Evolutionary conservation across 1,139 yeast species (phyloP), one percentile per base, ranked within the genome.

Genomic region (Diutina catenulata): DNA sequence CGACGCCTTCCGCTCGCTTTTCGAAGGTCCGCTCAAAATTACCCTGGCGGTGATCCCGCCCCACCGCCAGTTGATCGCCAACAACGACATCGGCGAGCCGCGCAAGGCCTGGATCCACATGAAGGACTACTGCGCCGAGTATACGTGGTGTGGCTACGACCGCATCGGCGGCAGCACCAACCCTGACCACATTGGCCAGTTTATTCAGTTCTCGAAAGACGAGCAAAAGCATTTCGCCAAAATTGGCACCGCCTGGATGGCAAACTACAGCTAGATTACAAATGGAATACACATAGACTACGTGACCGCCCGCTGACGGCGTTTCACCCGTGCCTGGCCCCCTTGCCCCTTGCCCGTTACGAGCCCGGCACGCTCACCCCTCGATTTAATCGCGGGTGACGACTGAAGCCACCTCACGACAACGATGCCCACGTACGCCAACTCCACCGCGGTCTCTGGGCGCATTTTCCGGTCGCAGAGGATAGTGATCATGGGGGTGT

Each of bases 121-220:
- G 52, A 42, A 55, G 13, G 51, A 49, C 14, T 61, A 60, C 42
- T 62, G 68, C 43, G 43, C 49, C 37, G 60, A 60, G 4, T 62
- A 62, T 41, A 56, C 60, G 5, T 62, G 68, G 68, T 62, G 68
- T 47, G 66, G 57, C 2, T 60, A 59, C 41, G 57, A 62, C 13
- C 51, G 54, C 37, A 52, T 60, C 22, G 68, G 65, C 3, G 56
- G 56, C 4, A 31, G 35, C 21, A 26, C 20, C 6, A 31, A 31
- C 9, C 35, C 35, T 7, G 35, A 31, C 14, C 35, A 31, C 25
- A 24, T 21, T 6, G 35, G 35, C n/a, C 10, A 14, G 18, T 5
- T 31, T 6, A 21, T 31, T 19, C n/a, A n/a, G 4, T 31, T 31
- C 8, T 14, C 8, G 5, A n/a, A 21, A 5, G 35, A 21, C 5